phyloP scores from a whole-genome alignment of 2,329 filamentous ascomycete genomes.

The Reticulascus tulasneorum region DNA sequence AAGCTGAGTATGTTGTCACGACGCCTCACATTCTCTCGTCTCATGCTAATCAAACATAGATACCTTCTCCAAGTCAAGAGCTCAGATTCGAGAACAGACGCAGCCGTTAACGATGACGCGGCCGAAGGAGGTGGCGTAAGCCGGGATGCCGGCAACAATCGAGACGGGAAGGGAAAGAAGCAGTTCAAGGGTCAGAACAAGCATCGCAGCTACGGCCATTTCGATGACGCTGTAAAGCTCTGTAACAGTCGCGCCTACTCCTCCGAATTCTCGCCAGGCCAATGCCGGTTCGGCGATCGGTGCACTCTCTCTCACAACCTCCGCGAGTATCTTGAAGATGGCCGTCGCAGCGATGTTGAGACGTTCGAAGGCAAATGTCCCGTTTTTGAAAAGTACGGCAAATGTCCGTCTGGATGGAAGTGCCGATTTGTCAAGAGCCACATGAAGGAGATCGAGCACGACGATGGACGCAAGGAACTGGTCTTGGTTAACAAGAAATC shows the following conservation, averaged over 20 bases:
- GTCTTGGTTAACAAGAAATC: conserved; percentile 53
- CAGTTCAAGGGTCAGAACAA: conserved; percentile 68
- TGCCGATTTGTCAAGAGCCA: conserved; percentile 89
- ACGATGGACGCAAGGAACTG: conserved; percentile 80
- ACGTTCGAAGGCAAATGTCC: conserved; percentile 78
- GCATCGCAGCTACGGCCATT: conserved; percentile 74
- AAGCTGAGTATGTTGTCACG: conserved; percentile 29
- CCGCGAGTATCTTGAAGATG: conserved; percentile 76
- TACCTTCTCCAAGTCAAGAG: conserved; percentile 25
- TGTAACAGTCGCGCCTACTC: conserved; percentile 69
- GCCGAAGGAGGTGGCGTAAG: conserved; percentile 52
- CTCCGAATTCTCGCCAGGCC: conserved; percentile 75
- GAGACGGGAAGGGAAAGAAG: conserved; percentile 46
- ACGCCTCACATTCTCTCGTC: background rate
- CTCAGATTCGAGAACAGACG: conserved; percentile 52
- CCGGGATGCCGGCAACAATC: conserved; percentile 28
- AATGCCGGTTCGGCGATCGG: conserved; percentile 73
- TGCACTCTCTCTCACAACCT: conserved; percentile 84
- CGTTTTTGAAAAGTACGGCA: conserved; percentile 70
- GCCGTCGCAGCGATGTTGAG: conserved; percentile 74
- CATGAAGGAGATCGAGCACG: conserved; percentile 71
- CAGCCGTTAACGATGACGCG: conserved; percentile 41
- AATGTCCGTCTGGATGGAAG: conserved; percentile 85
- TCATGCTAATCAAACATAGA: conserved; percentile 14
- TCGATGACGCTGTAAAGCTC: conserved; percentile 70